Evolutionary conservation across 768 basidiomycete species (phyloP).

Genomic region (Boletus reticulatus): DNA sequence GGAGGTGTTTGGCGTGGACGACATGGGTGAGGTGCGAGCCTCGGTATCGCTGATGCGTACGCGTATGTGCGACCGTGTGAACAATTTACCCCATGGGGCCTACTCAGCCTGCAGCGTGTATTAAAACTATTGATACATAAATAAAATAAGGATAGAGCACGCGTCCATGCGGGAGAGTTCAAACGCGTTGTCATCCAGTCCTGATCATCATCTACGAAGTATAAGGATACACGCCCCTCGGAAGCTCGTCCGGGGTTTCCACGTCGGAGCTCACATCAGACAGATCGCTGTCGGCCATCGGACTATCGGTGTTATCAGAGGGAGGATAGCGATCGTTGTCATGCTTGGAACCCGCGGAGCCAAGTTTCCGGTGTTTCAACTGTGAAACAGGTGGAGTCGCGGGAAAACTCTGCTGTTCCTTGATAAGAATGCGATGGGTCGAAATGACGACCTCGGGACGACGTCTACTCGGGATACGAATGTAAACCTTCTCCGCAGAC

Average conservation of each 20-base stretch:
- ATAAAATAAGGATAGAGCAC: slow-evolving; percentile 34
- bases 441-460: slow-evolving; percentile 24
- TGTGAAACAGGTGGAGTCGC: slow-evolving; percentile 23
- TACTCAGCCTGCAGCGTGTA: neutral
- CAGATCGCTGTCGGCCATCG: slow-evolving; percentile 20
- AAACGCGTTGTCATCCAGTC: neutral
- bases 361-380: slow-evolving; percentile 18
- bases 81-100: neutral
- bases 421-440: slow-evolving; percentile 4
- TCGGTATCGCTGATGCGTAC: neutral
- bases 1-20: slow-evolving; percentile 46
- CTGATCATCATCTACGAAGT: slow-evolving; percentile 13
- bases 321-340: slow-evolving; percentile 19
- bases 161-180: slow-evolving; percentile 1
- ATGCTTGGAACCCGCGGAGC: slow-evolving; percentile 16
- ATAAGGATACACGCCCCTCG: slow-evolving; percentile 9
- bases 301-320: slow-evolving; percentile 23
- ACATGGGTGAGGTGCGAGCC: slow-evolving; percentile 28
- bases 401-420: slow-evolving; percentile 13
- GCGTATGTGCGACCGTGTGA: slow-evolving; percentile 24
- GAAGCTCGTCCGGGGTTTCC: slow-evolving; percentile 28
- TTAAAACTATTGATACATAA: slow-evolving; percentile 16
- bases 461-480: slow-evolving; percentile 20
- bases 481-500: slow-evolving; percentile 24
- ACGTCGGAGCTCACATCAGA: slow-evolving; percentile 25